These are phyloP conservation scores for Stipa capillata DNA, from an alignment of 176 grass and related monocot genomes.

Conservation along the genomic window DNA sequence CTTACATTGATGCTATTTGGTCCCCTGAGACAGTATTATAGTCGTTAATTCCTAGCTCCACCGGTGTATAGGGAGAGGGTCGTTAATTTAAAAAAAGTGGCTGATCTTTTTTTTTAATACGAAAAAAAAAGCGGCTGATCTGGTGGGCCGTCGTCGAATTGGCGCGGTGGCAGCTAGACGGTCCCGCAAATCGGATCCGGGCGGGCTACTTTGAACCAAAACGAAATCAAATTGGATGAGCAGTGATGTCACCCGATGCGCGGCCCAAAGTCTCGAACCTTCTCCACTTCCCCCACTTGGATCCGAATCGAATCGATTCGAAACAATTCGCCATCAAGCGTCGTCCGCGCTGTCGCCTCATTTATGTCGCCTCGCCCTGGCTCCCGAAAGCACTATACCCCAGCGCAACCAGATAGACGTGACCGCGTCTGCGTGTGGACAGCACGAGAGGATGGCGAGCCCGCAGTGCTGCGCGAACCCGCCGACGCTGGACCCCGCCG, in stretches of 20 bases:
- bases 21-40: too few species aligned
- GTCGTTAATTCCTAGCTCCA: too few species aligned
- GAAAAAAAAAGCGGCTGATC: too few species aligned
- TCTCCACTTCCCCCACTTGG: neutral
- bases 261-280: neutral
- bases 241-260: neutral
- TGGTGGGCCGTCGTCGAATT: too few species aligned
- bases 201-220: neutral
- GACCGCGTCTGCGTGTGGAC: neutral
- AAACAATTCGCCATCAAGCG: neutral
- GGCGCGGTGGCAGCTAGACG: neutral
- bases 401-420: neutral
- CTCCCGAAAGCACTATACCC: too few species aligned
- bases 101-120: too few species aligned
- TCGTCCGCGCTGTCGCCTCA: neutral
- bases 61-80: too few species aligned
- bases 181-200: neutral
- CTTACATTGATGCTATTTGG: too few species aligned
- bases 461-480: neutral
- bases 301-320: neutral
- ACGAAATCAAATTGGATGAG: too few species aligned
- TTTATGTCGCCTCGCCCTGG: neutral
- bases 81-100: too few species aligned
- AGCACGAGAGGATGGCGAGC: neutral
- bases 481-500: neutral